Evolutionary conservation across 306 rosid genomes (phyloP).

Genomic region (Cucurbita moschata): DNA sequence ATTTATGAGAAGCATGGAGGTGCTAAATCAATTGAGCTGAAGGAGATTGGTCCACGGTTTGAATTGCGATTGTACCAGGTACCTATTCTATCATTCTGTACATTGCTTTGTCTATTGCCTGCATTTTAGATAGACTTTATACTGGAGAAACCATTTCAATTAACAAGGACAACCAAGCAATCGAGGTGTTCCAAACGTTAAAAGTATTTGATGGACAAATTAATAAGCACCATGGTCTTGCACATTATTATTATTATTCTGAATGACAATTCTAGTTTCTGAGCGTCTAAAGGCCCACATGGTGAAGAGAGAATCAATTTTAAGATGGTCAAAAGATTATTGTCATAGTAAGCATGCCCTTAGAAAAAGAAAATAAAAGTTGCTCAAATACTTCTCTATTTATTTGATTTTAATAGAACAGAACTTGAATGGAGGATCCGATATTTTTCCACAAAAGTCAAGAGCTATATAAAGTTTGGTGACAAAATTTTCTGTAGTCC

Average conservation of each 20-base stretch:
- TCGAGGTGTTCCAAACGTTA: neutral
- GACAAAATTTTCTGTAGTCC: neutral
- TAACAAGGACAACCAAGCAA: neutral
- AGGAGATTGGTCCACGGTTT: slow-evolving; percentile 93
- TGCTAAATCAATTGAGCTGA: slow-evolving; percentile 64
- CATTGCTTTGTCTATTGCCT: neutral
- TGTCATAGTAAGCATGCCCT: neutral
- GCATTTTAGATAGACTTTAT: neutral
- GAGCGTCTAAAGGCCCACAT: neutral
- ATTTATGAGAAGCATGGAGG: slow-evolving; percentile 67
- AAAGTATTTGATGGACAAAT: neutral
- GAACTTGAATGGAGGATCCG: neutral
- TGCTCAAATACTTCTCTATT: neutral
- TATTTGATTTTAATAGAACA: neutral
- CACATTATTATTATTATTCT: neutral
- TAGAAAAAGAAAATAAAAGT: neutral
- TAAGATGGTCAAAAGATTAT: neutral
- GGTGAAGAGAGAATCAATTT: neutral
- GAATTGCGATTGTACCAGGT: slow-evolving; percentile 73
- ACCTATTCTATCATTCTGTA: slow-evolving; percentile 10
- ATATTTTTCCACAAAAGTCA: neutral
- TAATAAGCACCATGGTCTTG: neutral
- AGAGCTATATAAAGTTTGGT: neutral
- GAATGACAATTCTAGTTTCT: neutral
- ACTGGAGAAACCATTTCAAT: neutral